These are phyloP conservation scores for Phytophthora melonis DNA, from an alignment of 352 stramenopile genomes.

Conservation along the genomic window DNA sequence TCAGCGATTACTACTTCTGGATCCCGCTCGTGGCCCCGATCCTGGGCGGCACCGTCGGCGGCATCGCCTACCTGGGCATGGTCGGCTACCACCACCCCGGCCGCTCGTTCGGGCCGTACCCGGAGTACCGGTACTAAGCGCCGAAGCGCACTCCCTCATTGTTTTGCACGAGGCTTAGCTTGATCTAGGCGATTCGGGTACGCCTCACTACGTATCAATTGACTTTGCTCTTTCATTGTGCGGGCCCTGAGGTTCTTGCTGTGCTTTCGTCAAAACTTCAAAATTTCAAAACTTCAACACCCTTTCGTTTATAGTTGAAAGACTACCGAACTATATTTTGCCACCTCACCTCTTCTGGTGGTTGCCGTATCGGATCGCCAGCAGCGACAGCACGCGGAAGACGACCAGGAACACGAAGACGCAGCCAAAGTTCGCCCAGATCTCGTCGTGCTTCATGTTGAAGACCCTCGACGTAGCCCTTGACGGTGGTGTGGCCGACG, in stretches of 20 bases:
- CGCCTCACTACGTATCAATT: too few relatives aligned
- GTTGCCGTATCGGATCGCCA: conserved; percentile 20
- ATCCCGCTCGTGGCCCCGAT: conserved; percentile 74
- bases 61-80: conserved; percentile 68
- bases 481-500: conserved; percentile 33
- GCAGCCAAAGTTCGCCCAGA: conserved; percentile 45
- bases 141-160: too few relatives aligned
- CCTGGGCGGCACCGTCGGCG: conserved; percentile 59
- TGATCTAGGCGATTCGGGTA: too few relatives aligned
- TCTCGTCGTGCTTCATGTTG: conserved; percentile 50
- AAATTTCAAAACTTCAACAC: too few relatives aligned
- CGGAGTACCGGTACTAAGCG: conserved; percentile 35
- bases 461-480: conserved; percentile 53
- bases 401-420: conserved; percentile 40
- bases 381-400: conserved; percentile 34
- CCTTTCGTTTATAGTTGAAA: neutral
- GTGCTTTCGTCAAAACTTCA: too few relatives aligned
- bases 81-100: conserved; percentile 63
- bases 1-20: conserved; percentile 77
- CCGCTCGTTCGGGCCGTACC: conserved; percentile 34
- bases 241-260: too few relatives aligned
- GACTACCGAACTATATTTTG: conserved; percentile 6
- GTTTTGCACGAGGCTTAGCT: too few relatives aligned
- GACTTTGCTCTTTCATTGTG: too few relatives aligned
- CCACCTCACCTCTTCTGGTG: conserved; percentile 18